Conservation (phyloP, 805 yeast species). For the Starmerella roubikii region DNA sequence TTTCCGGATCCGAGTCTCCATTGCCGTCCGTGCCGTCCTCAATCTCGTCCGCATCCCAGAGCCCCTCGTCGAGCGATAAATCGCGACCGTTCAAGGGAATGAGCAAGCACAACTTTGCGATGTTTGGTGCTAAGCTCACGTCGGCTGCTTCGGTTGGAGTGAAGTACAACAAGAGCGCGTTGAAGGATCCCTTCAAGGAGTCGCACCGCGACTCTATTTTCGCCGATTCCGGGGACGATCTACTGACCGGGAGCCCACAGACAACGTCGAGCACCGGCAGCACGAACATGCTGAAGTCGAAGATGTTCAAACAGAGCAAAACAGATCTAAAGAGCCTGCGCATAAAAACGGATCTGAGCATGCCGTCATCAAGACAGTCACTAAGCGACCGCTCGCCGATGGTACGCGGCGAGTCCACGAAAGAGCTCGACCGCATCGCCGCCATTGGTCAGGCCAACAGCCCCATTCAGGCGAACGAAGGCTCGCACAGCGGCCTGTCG, state of each 20-base stretch:
- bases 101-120: constrained; percentile 18
- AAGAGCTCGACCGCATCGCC: constrained; percentile 28
- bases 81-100: constrained; percentile 13
- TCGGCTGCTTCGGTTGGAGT: constrained; percentile 26
- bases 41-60: constrained; percentile 2
- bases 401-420: constrained; percentile 23
- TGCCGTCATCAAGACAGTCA: constrained; percentile 21
- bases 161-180: constrained; percentile 9
- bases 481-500: neutral
- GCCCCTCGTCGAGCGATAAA: constrained; percentile 4
- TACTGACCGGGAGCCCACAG: constrained; percentile 1
- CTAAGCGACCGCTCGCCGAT: constrained; percentile 24
- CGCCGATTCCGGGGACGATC: constrained; percentile 9
- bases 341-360: constrained; percentile 22
- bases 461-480: constrained; percentile 11
- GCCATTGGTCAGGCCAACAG: constrained; percentile 22
- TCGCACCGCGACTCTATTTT: constrained; percentile 10
- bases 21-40: constrained; percentile 3
- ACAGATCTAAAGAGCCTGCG: constrained; percentile 19
- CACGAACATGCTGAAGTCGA: constrained; percentile 20
- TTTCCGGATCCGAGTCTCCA: neutral
- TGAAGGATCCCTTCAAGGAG: constrained; percentile 9
- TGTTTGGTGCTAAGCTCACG: constrained; percentile 20
- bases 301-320: constrained; percentile 26
- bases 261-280: neutral